These are phyloP conservation scores for Penicillium simplicissimum DNA, from an alignment of 495 filamentous ascomycete genomes.

Conservation along the genomic window DNA sequence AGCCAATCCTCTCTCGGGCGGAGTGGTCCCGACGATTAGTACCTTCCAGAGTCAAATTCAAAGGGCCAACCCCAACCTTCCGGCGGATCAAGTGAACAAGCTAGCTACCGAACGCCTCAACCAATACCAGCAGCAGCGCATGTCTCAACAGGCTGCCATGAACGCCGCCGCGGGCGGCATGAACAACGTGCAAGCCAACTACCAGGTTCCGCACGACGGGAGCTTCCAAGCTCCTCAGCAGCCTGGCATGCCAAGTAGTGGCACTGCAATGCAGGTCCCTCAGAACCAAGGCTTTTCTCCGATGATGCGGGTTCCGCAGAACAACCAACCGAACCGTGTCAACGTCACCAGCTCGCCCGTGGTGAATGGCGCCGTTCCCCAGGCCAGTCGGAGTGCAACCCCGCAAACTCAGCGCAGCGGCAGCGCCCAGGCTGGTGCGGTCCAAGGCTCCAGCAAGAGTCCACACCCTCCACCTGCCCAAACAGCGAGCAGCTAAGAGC, in stretches of 20 bases:
- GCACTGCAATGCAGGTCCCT: slow-evolving; percentile 43
- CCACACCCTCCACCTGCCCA: slow-evolving; percentile 49
- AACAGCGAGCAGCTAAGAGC: slow-evolving; percentile 35
- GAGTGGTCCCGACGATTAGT: slow-evolving; percentile 56
- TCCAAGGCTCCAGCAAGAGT: slow-evolving; percentile 44
- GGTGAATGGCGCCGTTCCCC: slow-evolving; percentile 42
- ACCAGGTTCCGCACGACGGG: slow-evolving; percentile 43
- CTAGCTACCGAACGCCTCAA: slow-evolving; percentile 62
- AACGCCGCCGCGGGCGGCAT: slow-evolving; percentile 63
- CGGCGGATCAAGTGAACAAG: slow-evolving; percentile 59
- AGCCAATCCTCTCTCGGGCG: slow-evolving; percentile 52
- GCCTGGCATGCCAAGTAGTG: slow-evolving; percentile 33
- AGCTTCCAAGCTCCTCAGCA: slow-evolving; percentile 42
- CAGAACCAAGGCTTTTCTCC: slow-evolving; percentile 71
- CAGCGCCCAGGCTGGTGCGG: slow-evolving; percentile 40
- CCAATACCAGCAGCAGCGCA: slow-evolving; percentile 53
- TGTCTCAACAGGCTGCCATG: slow-evolving; percentile 61
- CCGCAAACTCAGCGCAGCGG: slow-evolving; percentile 52
- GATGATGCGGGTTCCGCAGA: slow-evolving; percentile 69
- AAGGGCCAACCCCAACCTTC: slow-evolving; percentile 54
- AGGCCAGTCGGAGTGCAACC: slow-evolving; percentile 49
- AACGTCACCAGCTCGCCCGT: slow-evolving; percentile 41
- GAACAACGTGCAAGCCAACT: slow-evolving; percentile 40
- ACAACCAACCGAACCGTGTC: slow-evolving; percentile 45
- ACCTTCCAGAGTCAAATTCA: slow-evolving; percentile 53